These are phyloP conservation scores for Exophiala calicioides DNA, from an alignment of 2,329 filamentous ascomycete genomes.

Conservation along the genomic window DNA sequence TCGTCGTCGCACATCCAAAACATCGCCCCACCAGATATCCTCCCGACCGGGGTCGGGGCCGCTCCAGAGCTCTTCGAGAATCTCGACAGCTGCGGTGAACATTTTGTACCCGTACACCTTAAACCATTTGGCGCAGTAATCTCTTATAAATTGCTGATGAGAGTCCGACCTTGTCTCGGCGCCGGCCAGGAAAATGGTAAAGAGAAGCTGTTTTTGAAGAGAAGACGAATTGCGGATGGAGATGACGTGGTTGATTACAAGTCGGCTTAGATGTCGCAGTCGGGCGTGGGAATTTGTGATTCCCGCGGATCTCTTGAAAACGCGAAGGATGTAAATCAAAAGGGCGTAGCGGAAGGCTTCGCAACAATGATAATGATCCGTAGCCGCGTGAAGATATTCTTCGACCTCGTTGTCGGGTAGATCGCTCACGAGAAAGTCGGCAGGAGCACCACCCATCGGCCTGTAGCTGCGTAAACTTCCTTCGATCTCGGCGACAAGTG, in stretches of 20 bases:
- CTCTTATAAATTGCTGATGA: conserved; percentile 2
- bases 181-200: conserved; percentile 14
- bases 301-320: conserved; percentile 2
- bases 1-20: background rate
- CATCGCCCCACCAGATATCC: background rate
- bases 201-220: conserved; percentile 20
- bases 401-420: conserved; percentile 7
- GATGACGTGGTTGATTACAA: conserved; percentile 4
- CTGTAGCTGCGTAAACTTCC: background rate
- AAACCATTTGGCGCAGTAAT: conserved; percentile 16
- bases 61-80: conserved; percentile 1
- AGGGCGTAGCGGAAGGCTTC: conserved; percentile 18
- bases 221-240: conserved; percentile 5
- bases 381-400: conserved; percentile 13
- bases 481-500: conserved; percentile 7
- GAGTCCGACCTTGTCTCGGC: conserved; percentile 2
- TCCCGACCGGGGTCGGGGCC: background rate
- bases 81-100: conserved; percentile 9
- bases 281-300: background rate
- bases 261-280: background rate
- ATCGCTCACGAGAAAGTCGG: conserved; percentile 2
- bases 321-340: conserved; percentile 16
- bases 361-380: conserved; percentile 16
- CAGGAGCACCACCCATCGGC: conserved; percentile 7
- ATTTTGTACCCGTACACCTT: conserved; percentile 17